These are phyloP conservation scores for Colletotrichum cuscutae DNA, from an alignment of 2,329 filamentous ascomycete species.

Conservation along the genomic window DNA sequence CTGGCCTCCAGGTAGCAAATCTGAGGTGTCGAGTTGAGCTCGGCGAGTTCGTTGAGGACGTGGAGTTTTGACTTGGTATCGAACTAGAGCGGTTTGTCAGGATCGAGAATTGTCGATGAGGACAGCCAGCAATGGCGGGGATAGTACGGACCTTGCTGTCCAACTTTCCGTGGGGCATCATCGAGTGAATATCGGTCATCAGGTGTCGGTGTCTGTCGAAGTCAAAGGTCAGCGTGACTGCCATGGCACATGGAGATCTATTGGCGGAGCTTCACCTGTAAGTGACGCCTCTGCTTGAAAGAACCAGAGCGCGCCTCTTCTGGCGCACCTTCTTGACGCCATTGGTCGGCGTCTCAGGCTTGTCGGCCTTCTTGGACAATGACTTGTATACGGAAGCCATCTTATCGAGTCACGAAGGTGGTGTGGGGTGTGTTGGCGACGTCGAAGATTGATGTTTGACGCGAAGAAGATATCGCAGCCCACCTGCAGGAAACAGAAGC, in stretches of 20 bases:
- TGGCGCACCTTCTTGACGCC: slow-evolving; percentile 62
- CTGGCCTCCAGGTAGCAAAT: slow-evolving; percentile 85
- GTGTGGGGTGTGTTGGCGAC: not conserved
- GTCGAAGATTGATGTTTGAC: not conserved
- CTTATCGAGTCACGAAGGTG: slow-evolving; percentile 2
- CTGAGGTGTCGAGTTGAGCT: not conserved
- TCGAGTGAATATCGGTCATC: slow-evolving; percentile 85
- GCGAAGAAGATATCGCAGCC: not conserved
- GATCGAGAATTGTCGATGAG: not conserved
- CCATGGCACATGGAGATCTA: not conserved
- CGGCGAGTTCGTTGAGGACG: not conserved
- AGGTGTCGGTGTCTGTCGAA: slow-evolving; percentile 85
- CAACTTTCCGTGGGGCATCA: slow-evolving; percentile 82
- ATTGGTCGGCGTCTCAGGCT: slow-evolving; percentile 59
- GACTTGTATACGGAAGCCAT: slow-evolving; percentile 84
- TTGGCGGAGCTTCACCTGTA: slow-evolving; percentile 67
- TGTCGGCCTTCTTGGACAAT: slow-evolving; percentile 69
- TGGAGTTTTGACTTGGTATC: not conserved
- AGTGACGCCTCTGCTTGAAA: slow-evolving; percentile 93
- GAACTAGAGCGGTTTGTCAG: not conserved
- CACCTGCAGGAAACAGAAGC: not conserved
- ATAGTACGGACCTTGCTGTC: slow-evolving; percentile 2
- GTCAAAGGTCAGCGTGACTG: slow-evolving; percentile 13
- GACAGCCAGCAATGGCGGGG: not conserved
- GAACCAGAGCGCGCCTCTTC: slow-evolving; percentile 84